Evolutionary conservation across 345 rosid genomes (phyloP), one percentile per base, ranked within the genome.

Genomic region (Gynandropsis gynandra): DNA sequence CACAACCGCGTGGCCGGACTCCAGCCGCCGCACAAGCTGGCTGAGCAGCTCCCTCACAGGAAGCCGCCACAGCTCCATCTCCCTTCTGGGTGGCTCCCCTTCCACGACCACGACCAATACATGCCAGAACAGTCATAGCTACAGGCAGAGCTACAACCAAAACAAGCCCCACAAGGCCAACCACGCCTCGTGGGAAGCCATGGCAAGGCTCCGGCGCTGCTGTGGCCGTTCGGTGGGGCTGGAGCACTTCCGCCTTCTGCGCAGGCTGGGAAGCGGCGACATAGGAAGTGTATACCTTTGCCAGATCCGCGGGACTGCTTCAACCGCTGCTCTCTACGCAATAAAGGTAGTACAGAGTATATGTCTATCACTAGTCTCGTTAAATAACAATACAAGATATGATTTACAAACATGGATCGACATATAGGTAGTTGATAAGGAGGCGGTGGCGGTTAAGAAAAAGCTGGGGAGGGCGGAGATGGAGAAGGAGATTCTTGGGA

Each of bases 101-200:
- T 4, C 70, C 63, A 46, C 16, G 72, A 21, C 56, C 77, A 2
- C 38, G 67, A 47, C 37, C 2, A 1, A 4, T 40, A 38, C 45
- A 54, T 56, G 24, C 66, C 51, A 59, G 16, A n/a, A 34, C 40
- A 4, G 41, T 20, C 47, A 59, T 38, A 47, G 56, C n/a, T 1
- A 1, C 1, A 10, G 7, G 19, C 40, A 19, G 43, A 54, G 4
- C 43, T 15, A 54, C 39, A 56, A 42, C 62, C 62, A 64, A 29
- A 41, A 62, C 35, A 89, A 89, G 77, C 97, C 97, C n/a, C 97
- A 89, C 87, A 86, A 86, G 69, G 81, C 97, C 0, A 89, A 89
- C 80, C 85, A 86, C 13, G 79, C 73, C 0, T 85, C 89, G 1
- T 86, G 94, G 90, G 81, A 86, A 64, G 95, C 96, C 59, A 81